phyloP scores from a whole-genome alignment of 352 stramenopile species.

The Blastocystis sp. region DNA sequence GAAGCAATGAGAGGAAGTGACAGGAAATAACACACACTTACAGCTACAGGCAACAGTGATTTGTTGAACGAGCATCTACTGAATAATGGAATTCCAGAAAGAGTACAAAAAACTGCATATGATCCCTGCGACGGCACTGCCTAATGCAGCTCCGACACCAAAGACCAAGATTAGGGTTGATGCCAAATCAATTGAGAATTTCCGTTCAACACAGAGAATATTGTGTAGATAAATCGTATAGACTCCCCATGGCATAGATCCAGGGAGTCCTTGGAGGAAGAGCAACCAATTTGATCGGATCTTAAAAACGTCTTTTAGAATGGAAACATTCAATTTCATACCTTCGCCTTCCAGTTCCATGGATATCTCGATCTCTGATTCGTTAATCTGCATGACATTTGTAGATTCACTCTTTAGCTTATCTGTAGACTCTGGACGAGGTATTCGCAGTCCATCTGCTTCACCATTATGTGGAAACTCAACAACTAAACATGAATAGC shows the following conservation, averaged over 20 bases:
- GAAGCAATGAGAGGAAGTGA: constrained; percentile 15
- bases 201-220: constrained; percentile 17
- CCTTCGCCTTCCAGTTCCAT: constrained; percentile 1
- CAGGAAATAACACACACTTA: constrained; percentile 40
- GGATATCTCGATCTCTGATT: not conserved
- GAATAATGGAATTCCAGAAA: not conserved
- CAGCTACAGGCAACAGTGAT: constrained; percentile 16
- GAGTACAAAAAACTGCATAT: constrained; percentile 34
- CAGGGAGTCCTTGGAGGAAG: constrained; percentile 32
- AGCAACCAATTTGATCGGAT: constrained; percentile 25
- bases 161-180: constrained; percentile 40
- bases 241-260: constrained; percentile 39
- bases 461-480: constrained; percentile 20
- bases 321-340: not conserved
- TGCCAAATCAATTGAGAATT: constrained; percentile 20
- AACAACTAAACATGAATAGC: not conserved
- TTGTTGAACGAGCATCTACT: constrained; percentile 14
- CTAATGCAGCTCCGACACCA: constrained; percentile 8
- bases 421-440: not conserved
- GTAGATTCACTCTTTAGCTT: not conserved
- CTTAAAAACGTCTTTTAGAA: not conserved
- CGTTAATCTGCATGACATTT: not conserved
- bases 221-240: constrained; percentile 56
- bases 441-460: not conserved
- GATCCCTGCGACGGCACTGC: constrained; percentile 1